Conservation (phyloP, 2,329 filamentous ascomycete species). For the Aureobasidium namibiae region DNA sequence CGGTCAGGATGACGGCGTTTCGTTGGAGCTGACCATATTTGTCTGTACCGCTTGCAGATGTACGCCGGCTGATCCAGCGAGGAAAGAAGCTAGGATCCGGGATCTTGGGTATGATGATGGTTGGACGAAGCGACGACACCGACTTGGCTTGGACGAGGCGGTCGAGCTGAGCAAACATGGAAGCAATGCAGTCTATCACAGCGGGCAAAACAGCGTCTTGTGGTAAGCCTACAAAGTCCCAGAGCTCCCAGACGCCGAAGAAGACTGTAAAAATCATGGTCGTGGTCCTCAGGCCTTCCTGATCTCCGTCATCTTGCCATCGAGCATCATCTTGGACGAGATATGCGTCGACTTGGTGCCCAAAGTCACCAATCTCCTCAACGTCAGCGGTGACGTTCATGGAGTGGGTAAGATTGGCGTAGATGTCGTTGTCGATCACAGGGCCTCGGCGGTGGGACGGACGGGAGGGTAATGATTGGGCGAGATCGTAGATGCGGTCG, state of each 20-base stretch:
- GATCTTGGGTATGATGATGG: slow-evolving; percentile 10
- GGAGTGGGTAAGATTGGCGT: background rate
- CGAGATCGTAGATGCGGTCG: slow-evolving; percentile 8
- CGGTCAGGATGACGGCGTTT: slow-evolving; percentile 10
- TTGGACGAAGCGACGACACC: background rate
- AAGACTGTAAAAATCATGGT: slow-evolving; percentile 5
- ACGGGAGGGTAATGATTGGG: background rate
- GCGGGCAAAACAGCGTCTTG: background rate
- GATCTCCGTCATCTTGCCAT: background rate
- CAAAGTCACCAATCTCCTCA: slow-evolving; percentile 1
- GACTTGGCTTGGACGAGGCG: slow-evolving; percentile 6
- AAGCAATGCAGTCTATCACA: background rate
- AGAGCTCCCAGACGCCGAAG: slow-evolving; percentile 11
- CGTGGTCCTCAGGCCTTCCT: background rate
- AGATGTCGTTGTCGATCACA: slow-evolving; percentile 7
- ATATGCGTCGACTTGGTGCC: slow-evolving; percentile 7
- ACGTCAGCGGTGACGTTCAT: background rate
- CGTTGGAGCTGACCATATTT: slow-evolving; percentile 10
- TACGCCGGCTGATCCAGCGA: slow-evolving; percentile 4
- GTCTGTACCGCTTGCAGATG: slow-evolving; percentile 4
- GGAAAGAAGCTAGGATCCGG: slow-evolving; percentile 13
- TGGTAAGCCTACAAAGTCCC: slow-evolving; percentile 5
- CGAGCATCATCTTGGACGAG: slow-evolving; percentile 3
- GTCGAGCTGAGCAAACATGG: slow-evolving; percentile 12
- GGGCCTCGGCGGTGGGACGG: background rate